These are phyloP conservation scores for Penicillium sp. DNA, from an alignment of 2,329 filamentous ascomycete species.

Conservation along the genomic window DNA sequence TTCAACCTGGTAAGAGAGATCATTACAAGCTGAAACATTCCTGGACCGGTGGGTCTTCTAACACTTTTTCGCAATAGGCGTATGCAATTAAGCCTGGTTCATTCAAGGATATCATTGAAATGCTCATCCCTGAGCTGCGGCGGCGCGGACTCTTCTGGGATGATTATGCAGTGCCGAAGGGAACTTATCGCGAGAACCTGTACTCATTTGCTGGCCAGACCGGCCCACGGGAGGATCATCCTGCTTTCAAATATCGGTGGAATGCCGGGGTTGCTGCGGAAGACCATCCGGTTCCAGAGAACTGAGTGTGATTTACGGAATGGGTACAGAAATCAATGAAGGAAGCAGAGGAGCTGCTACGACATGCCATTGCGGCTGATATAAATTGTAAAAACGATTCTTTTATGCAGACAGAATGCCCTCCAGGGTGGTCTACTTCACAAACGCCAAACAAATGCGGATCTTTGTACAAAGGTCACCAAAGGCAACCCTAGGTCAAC, in stretches of 20 bases:
- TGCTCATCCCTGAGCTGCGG: conserved; percentile 66
- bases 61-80: conserved; percentile 44
- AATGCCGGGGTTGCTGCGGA: conserved; percentile 40
- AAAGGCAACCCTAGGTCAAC: conserved; percentile 67
- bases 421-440: conserved; percentile 18
- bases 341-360: neutral
- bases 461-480: conserved; percentile 29
- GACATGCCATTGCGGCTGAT: neutral
- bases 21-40: neutral
- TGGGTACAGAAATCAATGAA: neutral
- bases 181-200: conserved; percentile 48
- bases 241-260: conserved; percentile 44
- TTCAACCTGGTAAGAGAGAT: conserved; percentile 67
- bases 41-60: neutral
- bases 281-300: conserved; percentile 36
- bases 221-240: conserved; percentile 41
- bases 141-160: conserved; percentile 54
- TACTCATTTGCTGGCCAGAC: conserved; percentile 39
- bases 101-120: conserved; percentile 69
- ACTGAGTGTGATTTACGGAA: conserved; percentile 12
- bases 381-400: conserved; percentile 10
- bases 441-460: conserved; percentile 30
- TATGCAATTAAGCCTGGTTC: conserved; percentile 70
- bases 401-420: conserved; percentile 18
- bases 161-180: conserved; percentile 43